These are phyloP conservation scores for Penicillium janthinellum DNA, from an alignment of 2,329 filamentous ascomycete genomes.

Conservation along the genomic window DNA sequence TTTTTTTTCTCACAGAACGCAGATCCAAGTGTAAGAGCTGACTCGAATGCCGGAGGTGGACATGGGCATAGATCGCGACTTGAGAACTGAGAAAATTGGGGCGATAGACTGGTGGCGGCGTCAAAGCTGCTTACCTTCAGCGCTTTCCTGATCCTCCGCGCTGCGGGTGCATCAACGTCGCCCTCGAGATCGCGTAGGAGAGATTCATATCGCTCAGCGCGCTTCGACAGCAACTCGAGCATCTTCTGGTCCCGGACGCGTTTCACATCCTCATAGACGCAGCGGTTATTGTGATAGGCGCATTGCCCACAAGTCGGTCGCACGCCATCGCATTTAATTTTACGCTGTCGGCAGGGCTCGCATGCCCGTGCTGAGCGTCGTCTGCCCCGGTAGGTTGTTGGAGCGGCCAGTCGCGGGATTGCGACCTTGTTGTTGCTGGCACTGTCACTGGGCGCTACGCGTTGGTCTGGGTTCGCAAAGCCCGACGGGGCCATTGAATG, in stretches of 20 bases:
- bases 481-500: background rate
- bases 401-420: slow-evolving; percentile 30
- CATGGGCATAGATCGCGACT: background rate
- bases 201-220: slow-evolving; percentile 33
- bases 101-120: too few relatives aligned
- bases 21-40: background rate
- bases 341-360: slow-evolving; percentile 39
- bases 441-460: background rate
- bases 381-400: slow-evolving; percentile 20
- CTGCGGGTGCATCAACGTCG: slow-evolving; percentile 24
- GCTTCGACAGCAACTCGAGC: slow-evolving; percentile 26
- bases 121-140: slow-evolving; percentile 27
- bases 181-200: slow-evolving; percentile 29
- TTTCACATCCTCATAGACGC: slow-evolving; percentile 38
- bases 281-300: slow-evolving; percentile 26
- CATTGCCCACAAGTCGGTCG: slow-evolving; percentile 35
- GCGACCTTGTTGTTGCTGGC: slow-evolving; percentile 27
- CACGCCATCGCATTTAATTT: slow-evolving; percentile 39
- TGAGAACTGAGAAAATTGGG: too few relatives aligned
- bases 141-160: slow-evolving; percentile 28
- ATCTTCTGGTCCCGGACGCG: slow-evolving; percentile 40
- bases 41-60: background rate
- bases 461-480: background rate
- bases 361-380: slow-evolving; percentile 37
- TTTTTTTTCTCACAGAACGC: background rate